Base-by-base conservation (phyloP, 108 stramenopile species). In the Cyclotella kingstonii region DNA sequence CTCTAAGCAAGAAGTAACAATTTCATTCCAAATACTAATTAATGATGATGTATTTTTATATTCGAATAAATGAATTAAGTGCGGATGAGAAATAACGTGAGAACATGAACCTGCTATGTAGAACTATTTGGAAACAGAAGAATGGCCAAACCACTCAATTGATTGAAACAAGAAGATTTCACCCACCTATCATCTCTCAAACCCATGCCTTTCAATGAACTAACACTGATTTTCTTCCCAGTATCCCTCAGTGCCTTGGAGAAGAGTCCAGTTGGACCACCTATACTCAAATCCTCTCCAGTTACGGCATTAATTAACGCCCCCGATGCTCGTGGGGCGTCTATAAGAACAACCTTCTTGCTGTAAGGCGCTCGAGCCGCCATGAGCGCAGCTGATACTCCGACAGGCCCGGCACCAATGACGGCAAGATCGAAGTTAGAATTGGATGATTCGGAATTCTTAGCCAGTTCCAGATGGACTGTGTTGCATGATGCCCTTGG, bases 221-320 rank as follows among this genome's bases (percentile, higher is more conserved):
- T 64, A 19, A 90, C 85, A 36, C 74, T 80, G 44, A 90, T 84
- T 31, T 76, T 81, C 65, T 90, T 90, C 34, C 73, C 76, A 5
- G 85, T 79, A 74, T 86, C 89, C 26, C 89, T 73, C 33, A 90
- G 56, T 7, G 89, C 89, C 66, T 90, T 90, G 15, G 78, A 70
- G 68, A 89, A 89, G 10, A 81, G 40, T 15, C 78, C 89, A 23
- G 88, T 85, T 0, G 89, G 89, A 21, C 79, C 89, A 17, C 89
- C 89, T 15, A 90, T 52, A 35, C 80, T 79, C 46, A 90, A 67
- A 75, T 90, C 89, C 65, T 84, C 81, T 9, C 75, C 78, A 44
- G 70, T 78, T 3, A 39, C 75, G 50, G 79, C 85, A 34, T 84
- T 76, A 80, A 83, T 81, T 2, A 84, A 50, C 6, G 70, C 70